Evolutionary conservation across 257 asterid species (phyloP), one percentile per base, ranked within the genome.

Genomic region (Nicotiana attenuata): DNA sequence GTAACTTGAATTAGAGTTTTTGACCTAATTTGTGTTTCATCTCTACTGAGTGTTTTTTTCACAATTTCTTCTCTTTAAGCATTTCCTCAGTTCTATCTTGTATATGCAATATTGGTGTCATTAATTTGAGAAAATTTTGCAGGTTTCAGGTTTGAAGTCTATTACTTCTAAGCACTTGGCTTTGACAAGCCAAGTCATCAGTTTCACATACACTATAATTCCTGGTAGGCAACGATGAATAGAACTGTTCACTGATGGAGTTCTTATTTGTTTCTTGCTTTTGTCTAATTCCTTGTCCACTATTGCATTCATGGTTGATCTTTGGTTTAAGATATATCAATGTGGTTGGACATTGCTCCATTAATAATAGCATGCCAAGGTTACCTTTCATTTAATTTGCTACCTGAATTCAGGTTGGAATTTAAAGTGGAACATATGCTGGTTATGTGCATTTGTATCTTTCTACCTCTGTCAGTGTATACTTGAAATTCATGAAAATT

Each of bases 121-220:
- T 50, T 83, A 82, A 73, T 83, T 83, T 87, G 80, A 80, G 45
- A 65, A 65, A 52, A 52, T 10, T 29, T 67, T 88, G 81, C 95
- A 96, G 99, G 99, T 96, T 81, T 94, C 99, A 86, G 99, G 98
- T 86, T 90, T 96, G 95, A 94, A 91, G 89, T 96, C 99, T 87
- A 96, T 96, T 83, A 96, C 99, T 81, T 94, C 99, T 78, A 93
- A 96, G 88, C 98, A 96, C 90, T 88, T 96, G 89, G 99, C 98
- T 81, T 89, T 96, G 96, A 97, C 99, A 81, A 96, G 99, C 87
- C 99, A 96, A 88, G 99, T 93, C 84, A 92, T 96, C 83, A 90
- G 98, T 87, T 94, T 94, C 88, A 87, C 93, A 80, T 92, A 92
- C 82, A 93, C 92, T 83, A 81, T 94, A 77, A 91, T 96, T 82